These are phyloP conservation scores for Kuraishia ogatae DNA, from an alignment of 805 yeast species.

Conservation along the genomic window DNA sequence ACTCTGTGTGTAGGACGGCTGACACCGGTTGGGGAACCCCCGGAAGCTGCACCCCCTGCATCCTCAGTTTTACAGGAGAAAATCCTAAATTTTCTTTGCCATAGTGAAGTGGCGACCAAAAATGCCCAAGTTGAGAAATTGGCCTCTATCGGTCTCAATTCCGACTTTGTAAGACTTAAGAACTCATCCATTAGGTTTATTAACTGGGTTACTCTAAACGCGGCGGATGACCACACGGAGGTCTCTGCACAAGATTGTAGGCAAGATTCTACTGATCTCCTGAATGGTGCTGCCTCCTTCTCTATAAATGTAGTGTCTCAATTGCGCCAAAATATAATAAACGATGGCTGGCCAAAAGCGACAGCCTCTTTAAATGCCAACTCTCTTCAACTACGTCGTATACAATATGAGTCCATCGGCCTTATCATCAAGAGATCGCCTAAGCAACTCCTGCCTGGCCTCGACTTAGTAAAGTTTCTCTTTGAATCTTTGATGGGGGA, in stretches of 20 bases:
- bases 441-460: background rate
- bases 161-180: conserved; percentile 43
- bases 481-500: conserved; percentile 67
- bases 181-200: conserved; percentile 55
- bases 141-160: conserved; percentile 50
- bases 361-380: background rate
- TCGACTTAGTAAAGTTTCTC: conserved; percentile 41
- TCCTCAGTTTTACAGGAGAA: conserved; percentile 44
- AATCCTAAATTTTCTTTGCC: conserved; percentile 39
- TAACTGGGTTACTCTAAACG: conserved; percentile 40
- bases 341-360: background rate
- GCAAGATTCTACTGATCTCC: background rate
- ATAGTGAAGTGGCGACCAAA: conserved; percentile 43
- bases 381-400: background rate
- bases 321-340: background rate
- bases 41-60: conserved; percentile 39
- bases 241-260: too few species aligned
- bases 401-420: conserved; percentile 65
- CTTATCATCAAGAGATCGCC: conserved; percentile 32
- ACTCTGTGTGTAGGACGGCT: conserved; percentile 39
- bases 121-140: conserved; percentile 35
- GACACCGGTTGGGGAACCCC: too few species aligned
- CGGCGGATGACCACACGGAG: conserved; percentile 8
- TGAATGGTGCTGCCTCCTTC: background rate
- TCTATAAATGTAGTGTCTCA: conserved; percentile 3